These are phyloP conservation scores for Moniliella sp. DNA, from an alignment of 1,284 basidiomycete genomes.

Conservation along the genomic window DNA sequence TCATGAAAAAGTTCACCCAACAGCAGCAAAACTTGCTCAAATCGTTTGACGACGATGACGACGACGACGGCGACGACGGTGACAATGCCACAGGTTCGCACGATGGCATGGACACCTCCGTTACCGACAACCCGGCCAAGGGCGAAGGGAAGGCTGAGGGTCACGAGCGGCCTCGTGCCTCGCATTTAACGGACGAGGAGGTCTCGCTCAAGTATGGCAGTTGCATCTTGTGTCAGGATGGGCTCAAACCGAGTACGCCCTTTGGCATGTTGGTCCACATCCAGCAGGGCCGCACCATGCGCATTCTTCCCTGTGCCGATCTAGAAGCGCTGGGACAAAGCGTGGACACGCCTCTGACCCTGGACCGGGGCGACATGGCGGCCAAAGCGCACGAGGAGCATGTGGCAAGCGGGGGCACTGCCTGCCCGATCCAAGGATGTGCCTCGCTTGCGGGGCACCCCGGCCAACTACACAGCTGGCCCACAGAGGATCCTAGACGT, in stretches of 20 bases:
- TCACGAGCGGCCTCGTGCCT: conserved; percentile 40
- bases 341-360: conserved; percentile 40
- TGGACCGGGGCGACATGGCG: conserved; percentile 8
- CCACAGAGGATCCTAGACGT: not conserved
- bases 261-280: conserved; percentile 77
- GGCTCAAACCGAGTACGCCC: conserved; percentile 49
- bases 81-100: conserved; percentile 14
- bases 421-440: conserved; percentile 2
- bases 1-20: conserved; percentile 28
- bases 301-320: conserved; percentile 50
- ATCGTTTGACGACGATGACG: conserved; percentile 18
- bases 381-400: not conserved
- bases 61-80: conserved; percentile 30
- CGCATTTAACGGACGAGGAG: conserved; percentile 21
- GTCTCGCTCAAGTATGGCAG: too few species aligned
- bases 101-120: conserved; percentile 63
- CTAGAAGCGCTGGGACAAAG: conserved; percentile 50
- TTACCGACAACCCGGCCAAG: conserved; percentile 34
- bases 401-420: too few species aligned
- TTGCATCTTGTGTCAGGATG: conserved; percentile 95
- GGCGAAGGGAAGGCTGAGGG: conserved; percentile 45
- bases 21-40: conserved; percentile 28
- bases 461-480: not conserved
- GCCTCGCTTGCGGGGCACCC: conserved; percentile 2
- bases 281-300: conserved; percentile 59